Evolutionary conservation across 1,284 basidiomycete species (phyloP).

Genomic region (Entoloma clypeatum): DNA sequence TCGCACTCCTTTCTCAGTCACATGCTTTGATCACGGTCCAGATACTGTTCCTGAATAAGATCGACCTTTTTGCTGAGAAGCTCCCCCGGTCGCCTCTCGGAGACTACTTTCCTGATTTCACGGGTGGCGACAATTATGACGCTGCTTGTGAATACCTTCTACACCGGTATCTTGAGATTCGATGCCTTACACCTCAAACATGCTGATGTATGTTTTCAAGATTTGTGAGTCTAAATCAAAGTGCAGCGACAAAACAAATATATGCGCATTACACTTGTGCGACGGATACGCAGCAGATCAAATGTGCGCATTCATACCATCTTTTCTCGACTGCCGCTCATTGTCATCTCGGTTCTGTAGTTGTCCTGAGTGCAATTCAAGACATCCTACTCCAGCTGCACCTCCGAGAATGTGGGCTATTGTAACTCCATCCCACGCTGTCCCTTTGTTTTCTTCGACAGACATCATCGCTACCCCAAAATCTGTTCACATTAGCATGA

Average conservation of each 20-base stretch:
- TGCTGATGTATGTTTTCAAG: slow-evolving; percentile 8
- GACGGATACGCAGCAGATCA: slow-evolving; percentile 87
- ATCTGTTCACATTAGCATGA: no score
- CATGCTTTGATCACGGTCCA: slow-evolving; percentile 25
- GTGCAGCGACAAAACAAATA: slow-evolving; percentile 81
- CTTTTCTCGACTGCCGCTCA: neutral
- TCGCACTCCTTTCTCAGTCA: neutral
- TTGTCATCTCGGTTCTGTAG: slow-evolving; percentile 32
- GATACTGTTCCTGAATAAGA: slow-evolving; percentile 94
- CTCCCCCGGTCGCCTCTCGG: slow-evolving; percentile 82
- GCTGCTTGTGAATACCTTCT: slow-evolving; percentile 83
- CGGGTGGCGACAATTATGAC: slow-evolving; percentile 82
- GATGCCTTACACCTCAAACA: no score
- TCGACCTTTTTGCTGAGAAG: slow-evolving; percentile 95
- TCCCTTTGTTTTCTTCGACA: no score
- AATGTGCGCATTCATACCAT: slow-evolving; percentile 50
- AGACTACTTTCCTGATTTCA: slow-evolving; percentile 87
- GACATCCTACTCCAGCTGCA: slow-evolving; percentile 82
- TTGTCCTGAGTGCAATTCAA: slow-evolving; percentile 79
- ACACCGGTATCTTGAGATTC: slow-evolving; percentile 44
- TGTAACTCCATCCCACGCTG: no score
- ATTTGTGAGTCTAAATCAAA: slow-evolving; percentile 86
- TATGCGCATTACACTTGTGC: slow-evolving; percentile 90
- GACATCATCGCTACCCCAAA: no score
- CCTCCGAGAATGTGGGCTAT: slow-evolving; percentile 79